Percentiles rank a stretch among this genome's conserved stretches.
phyloP scores from a whole-genome alignment of 495 filamentous ascomycete genomes.

The Haplographium delicatum region DNA sequence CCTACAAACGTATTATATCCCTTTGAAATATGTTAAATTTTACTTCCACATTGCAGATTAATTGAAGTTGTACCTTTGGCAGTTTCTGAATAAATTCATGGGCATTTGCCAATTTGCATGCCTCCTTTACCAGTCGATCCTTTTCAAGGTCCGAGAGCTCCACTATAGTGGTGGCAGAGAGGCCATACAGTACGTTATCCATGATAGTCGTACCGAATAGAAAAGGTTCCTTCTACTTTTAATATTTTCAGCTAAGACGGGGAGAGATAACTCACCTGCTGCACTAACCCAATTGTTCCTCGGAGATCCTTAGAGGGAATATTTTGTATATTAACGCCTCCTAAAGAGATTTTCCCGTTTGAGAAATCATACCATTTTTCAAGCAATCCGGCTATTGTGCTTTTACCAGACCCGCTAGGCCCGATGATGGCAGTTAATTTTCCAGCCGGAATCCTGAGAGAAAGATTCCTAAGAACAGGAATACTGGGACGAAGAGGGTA shows the following conservation, averaged over 20 bases:
- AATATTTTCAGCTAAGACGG: not conserved
- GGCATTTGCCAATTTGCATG: slow-evolving; percentile 57
- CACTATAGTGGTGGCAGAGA: slow-evolving; percentile 59
- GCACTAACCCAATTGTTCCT: slow-evolving; percentile 53
- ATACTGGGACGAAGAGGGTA: not conserved
- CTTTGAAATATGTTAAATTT: too few species aligned
- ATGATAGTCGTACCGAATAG: slow-evolving; percentile 56
- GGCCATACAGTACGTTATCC: slow-evolving; percentile 61
- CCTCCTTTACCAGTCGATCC: slow-evolving; percentile 48
- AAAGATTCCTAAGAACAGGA: not conserved
- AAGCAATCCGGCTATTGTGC: slow-evolving; percentile 76
- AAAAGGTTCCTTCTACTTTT: slow-evolving; percentile 49
- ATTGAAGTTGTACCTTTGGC: slow-evolving; percentile 19
- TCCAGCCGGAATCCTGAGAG: slow-evolving; percentile 53
- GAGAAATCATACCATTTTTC: not conserved
- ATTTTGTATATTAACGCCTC: slow-evolving; percentile 45
- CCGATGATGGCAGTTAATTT: slow-evolving; percentile 83
- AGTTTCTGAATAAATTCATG: slow-evolving; percentile 41
- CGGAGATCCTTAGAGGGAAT: slow-evolving; percentile 52
- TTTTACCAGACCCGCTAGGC: slow-evolving; percentile 80
- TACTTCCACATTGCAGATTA: not conserved
- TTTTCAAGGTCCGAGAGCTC: slow-evolving; percentile 43
- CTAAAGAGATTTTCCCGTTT: slow-evolving; percentile 35
- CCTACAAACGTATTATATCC: slow-evolving; percentile 47
- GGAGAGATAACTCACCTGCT: slow-evolving; percentile 36